Conservation (phyloP, 176 grass and related monocot genomes). For the Oryza glumipatula region DNA sequence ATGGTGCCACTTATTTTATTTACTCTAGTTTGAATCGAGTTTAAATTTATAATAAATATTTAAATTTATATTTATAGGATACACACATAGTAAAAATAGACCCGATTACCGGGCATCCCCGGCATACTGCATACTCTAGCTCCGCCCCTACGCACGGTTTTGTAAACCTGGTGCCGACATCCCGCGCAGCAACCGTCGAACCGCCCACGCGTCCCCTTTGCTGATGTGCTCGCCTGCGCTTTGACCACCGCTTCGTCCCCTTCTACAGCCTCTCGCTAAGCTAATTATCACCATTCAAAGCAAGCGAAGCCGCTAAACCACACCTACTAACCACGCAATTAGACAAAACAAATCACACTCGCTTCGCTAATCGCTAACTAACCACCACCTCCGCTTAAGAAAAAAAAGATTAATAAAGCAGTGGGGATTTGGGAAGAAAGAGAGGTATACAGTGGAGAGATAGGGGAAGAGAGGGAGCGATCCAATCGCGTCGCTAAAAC, state of each 20-base stretch:
- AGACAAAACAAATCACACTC: background rate
- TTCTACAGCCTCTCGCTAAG: background rate
- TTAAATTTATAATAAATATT: no score
- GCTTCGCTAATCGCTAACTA: background rate
- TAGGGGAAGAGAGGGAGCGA: background rate
- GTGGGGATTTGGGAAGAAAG: background rate
- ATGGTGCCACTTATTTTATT: no score
- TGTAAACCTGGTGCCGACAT: background rate
- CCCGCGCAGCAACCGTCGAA: background rate
- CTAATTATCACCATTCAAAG: background rate
- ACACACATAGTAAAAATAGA: no score
- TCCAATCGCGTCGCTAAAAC: constrained; percentile 8
- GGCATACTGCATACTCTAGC: no score
- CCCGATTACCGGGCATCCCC: no score
- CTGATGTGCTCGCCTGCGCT: background rate
- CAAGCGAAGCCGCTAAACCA: background rate
- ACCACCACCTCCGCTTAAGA: background rate
- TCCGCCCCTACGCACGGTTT: no score
- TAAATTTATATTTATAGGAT: no score
- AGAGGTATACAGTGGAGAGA: background rate
- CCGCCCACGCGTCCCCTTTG: background rate
- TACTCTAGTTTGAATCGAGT: no score
- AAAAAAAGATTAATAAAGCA: background rate
- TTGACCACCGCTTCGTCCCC: constrained; percentile 18
- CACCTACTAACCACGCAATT: constrained; percentile 7